Percentiles rank a stretch among this genome's conserved stretches.
Conservation (phyloP, 306 rosid species). For the Medicago arabica region DNA sequence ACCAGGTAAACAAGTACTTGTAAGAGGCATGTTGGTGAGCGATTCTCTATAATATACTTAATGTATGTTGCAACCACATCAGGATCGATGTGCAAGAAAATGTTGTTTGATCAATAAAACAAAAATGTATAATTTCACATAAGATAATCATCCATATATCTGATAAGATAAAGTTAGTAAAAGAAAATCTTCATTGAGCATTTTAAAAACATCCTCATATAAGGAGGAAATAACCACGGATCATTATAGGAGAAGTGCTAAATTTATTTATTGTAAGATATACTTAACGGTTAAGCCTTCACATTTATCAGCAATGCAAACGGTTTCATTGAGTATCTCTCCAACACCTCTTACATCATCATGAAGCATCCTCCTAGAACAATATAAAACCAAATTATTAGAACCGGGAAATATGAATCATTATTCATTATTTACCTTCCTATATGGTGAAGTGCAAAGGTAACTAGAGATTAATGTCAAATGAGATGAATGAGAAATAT, state of each 20-base stretch:
- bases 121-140: neutral
- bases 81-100: slow-evolving; percentile 21
- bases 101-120: slow-evolving; percentile 17
- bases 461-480: slow-evolving; percentile 28
- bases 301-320: slow-evolving; percentile 66
- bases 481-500: slow-evolving; percentile 28
- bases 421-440: neutral
- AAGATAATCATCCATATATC: slow-evolving; percentile 11
- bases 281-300: slow-evolving; percentile 82
- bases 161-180: slow-evolving; percentile 2
- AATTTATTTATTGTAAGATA: slow-evolving; percentile 18
- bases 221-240: slow-evolving; percentile 32
- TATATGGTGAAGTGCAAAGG: slow-evolving; percentile 25
- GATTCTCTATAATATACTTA: slow-evolving; percentile 22
- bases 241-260: slow-evolving; percentile 25
- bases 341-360: slow-evolving; percentile 95
- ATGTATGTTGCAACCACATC: slow-evolving; percentile 11
- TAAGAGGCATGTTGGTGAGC: slow-evolving; percentile 27
- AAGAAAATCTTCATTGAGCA: neutral
- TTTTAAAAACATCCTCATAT: slow-evolving; percentile 20
- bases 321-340: slow-evolving; percentile 87
- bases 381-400: slow-evolving; percentile 40
- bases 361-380: slow-evolving; percentile 80
- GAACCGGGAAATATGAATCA: slow-evolving; percentile 24
- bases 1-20: slow-evolving; percentile 18